Evolutionary conservation across 805 yeast genomes (phyloP).

Genomic region (Ogataea saltuana): DNA sequence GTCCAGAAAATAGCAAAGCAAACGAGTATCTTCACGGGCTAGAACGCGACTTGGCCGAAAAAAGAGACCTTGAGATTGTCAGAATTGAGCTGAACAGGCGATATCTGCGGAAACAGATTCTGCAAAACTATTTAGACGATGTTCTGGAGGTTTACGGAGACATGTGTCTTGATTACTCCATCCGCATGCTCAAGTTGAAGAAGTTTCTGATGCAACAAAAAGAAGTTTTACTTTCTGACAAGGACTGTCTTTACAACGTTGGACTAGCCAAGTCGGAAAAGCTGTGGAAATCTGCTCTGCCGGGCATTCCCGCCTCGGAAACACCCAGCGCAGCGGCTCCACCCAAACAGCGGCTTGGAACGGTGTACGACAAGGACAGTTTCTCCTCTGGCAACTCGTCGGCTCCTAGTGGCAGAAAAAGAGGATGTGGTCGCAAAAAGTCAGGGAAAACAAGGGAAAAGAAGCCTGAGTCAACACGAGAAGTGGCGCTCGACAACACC

Average conservation of each 20-base stretch:
- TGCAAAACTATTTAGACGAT: constrained; percentile 29
- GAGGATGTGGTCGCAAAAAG: constrained; percentile 7
- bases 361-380: constrained; percentile 1
- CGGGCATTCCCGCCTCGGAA: too few relatives aligned
- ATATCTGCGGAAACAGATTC: constrained; percentile 29
- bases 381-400: constrained; percentile 6
- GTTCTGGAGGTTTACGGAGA: constrained; percentile 30
- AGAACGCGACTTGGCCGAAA: constrained; percentile 36
- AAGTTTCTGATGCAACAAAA: constrained; percentile 35
- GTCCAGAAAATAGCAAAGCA: constrained; percentile 6
- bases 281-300: constrained; percentile 32
- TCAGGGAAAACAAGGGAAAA: not conserved
- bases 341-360: too few relatives aligned
- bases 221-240: constrained; percentile 26
- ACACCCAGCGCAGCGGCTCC: too few relatives aligned
- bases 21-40: constrained; percentile 19
- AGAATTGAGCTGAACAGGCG: constrained; percentile 28
- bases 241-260: constrained; percentile 32
- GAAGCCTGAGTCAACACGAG: not conserved
- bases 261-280: constrained; percentile 33
- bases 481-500: constrained; percentile 32
- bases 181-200: constrained; percentile 36
- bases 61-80: constrained; percentile 35
- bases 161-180: constrained; percentile 28
- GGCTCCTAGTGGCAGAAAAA: not conserved